A percentile compares a stretch with the other conserved stretches of the same genome.
Conservation (phyloP, 169 alveolate species). For the Perkinsus chesapeaki region DNA sequence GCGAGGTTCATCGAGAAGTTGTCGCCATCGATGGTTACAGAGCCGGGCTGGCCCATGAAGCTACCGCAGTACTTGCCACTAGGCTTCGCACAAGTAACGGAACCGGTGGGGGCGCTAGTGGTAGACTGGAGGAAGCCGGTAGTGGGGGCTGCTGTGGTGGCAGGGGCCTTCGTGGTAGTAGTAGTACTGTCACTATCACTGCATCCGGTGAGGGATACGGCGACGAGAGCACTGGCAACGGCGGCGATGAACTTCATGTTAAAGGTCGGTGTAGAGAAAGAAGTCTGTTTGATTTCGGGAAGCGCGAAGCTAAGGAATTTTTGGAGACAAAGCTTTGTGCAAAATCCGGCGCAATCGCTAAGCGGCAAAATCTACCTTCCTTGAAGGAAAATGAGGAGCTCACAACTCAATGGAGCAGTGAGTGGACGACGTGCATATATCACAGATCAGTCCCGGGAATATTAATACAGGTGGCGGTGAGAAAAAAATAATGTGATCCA, state of each 20-base stretch:
- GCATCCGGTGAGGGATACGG: neutral
- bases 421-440: too few species aligned
- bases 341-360: too few species aligned
- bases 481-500: too few species aligned
- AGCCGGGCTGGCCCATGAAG: neutral
- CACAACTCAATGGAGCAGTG: too few species aligned
- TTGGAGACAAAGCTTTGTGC: too few species aligned
- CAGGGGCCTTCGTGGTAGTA: neutral
- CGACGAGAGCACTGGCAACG: neutral
- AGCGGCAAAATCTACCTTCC: too few species aligned
- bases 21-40: neutral
- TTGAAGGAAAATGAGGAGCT: too few species aligned
- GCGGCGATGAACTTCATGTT: neutral
- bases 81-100: neutral
- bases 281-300: too few species aligned
- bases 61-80: neutral
- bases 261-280: neutral
- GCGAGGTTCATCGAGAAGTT: slow-evolving; percentile 1
- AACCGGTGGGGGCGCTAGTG: neutral
- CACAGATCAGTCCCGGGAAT: too few species aligned
- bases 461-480: too few species aligned
- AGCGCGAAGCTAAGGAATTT: too few species aligned
- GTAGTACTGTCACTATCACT: neutral
- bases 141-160: neutral
- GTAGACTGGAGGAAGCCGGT: neutral